phyloP scores from a whole-genome alignment of 768 basidiomycete species.

The Mycena capillaripes region DNA sequence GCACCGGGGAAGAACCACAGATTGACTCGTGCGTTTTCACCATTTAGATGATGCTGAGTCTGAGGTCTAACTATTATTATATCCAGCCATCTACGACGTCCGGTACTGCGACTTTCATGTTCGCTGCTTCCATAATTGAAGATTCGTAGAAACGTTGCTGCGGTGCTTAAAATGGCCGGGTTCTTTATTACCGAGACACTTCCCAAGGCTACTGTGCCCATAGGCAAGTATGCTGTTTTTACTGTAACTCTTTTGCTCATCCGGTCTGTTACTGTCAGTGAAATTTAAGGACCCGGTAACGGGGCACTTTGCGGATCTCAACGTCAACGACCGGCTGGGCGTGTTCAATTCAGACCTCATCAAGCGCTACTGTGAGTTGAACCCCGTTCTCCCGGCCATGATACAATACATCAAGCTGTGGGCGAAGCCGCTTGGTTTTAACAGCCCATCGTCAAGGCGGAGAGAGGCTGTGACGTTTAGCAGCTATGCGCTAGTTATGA shows the following conservation, averaged over 20 bases:
- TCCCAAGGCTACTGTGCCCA: slow-evolving; percentile 57
- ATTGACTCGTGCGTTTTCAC: slow-evolving; percentile 25
- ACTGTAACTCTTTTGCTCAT: slow-evolving; percentile 10
- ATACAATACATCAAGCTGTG: slow-evolving; percentile 68
- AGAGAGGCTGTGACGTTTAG: slow-evolving; percentile 58
- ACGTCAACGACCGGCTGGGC: slow-evolving; percentile 75
- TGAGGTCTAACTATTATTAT: slow-evolving; percentile 29
- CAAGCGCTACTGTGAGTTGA: slow-evolving; percentile 62
- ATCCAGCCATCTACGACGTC: slow-evolving; percentile 48
- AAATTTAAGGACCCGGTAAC: slow-evolving; percentile 63
- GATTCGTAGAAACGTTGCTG: slow-evolving; percentile 48
- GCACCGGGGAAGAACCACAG: slow-evolving; percentile 13
- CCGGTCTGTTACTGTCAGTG: slow-evolving; percentile 53
- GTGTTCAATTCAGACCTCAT: slow-evolving; percentile 65
- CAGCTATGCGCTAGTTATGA: slow-evolving; percentile 72
- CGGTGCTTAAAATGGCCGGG: slow-evolving; percentile 45
- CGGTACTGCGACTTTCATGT: slow-evolving; percentile 29
- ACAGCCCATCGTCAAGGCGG: slow-evolving; percentile 52
- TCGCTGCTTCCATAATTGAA: background rate
- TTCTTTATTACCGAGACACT: slow-evolving; percentile 51
- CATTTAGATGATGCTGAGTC: background rate
- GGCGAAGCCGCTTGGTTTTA: slow-evolving; percentile 68
- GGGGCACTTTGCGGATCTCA: slow-evolving; percentile 65
- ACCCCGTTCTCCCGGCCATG: slow-evolving; percentile 59
- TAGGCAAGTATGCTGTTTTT: slow-evolving; percentile 47